Percentiles rank a stretch among this genome's conserved stretches.
These are phyloP conservation scores for Volutella citrinella DNA, from an alignment of 2,329 filamentous ascomycete genomes.

Conservation along the genomic window DNA sequence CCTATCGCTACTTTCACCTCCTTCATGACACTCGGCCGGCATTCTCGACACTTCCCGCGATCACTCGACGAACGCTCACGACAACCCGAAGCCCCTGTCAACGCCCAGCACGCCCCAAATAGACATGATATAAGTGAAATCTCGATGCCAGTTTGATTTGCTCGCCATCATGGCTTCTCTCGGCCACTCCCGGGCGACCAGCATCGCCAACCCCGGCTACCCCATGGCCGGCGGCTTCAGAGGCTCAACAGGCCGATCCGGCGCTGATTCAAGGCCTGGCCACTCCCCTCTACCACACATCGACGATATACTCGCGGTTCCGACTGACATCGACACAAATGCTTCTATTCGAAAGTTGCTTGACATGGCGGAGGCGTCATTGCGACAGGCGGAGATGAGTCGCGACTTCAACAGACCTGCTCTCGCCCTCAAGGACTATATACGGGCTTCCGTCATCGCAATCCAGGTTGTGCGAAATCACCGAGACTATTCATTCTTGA, in stretches of 20 bases:
- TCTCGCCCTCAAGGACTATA: conserved; percentile 77
- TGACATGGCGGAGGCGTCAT: conserved; percentile 48
- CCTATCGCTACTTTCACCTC: too few relatives aligned
- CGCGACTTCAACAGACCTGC: conserved; percentile 67
- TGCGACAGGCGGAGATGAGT: conserved; percentile 59
- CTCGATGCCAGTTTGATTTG: too few relatives aligned
- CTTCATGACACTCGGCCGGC: too few relatives aligned
- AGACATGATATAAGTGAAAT: too few relatives aligned
- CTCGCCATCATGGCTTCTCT: conserved; percentile 23
- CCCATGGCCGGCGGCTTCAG: conserved; percentile 30
- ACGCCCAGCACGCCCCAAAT: too few relatives aligned
- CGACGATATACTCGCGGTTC: conserved; percentile 48
- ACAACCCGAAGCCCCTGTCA: too few relatives aligned
- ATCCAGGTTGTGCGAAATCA: conserved; percentile 74
- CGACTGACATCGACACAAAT: conserved; percentile 44
- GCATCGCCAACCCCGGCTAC: conserved; percentile 24
- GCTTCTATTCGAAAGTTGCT: conserved; percentile 53
- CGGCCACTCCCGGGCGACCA: conserved; percentile 23
- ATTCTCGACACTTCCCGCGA: too few relatives aligned
- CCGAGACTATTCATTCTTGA: conserved; percentile 67
- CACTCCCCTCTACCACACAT: conserved; percentile 47
- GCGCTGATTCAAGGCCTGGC: conserved; percentile 21
- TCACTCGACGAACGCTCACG: too few relatives aligned
- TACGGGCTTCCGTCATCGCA: conserved; percentile 76
- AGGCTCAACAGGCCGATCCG: conserved; percentile 28